phyloP scores from a whole-genome alignment of 805 yeast species.

The Candida takata region DNA sequence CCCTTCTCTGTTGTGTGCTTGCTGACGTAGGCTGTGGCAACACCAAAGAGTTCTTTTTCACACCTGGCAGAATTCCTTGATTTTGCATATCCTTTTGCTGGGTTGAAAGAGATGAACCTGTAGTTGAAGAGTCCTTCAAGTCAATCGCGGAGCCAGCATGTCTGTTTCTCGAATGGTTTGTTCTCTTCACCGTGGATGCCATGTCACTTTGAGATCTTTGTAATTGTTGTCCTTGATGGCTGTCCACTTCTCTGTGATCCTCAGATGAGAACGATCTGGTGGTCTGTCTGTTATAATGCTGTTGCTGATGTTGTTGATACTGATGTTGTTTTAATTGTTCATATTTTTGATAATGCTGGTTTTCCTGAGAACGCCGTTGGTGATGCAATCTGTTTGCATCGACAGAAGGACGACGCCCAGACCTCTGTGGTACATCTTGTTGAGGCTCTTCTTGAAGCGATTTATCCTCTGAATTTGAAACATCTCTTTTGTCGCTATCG shows the following conservation, averaged over 20 bases:
- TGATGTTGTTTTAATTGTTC: slow-evolving; percentile 7
- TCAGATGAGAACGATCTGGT: not conserved
- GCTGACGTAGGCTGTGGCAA: slow-evolving; percentile 1
- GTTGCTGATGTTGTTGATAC: slow-evolving; percentile 1
- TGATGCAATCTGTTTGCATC: not conserved
- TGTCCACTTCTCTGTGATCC: not conserved
- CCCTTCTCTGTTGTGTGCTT: slow-evolving; percentile 5
- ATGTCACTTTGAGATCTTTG: slow-evolving; percentile 15
- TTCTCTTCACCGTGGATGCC: slow-evolving; percentile 5
- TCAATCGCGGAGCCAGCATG: slow-evolving; percentile 24
- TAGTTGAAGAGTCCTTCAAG: slow-evolving; percentile 5
- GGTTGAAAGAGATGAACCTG: slow-evolving; percentile 2
- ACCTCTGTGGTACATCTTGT: too few relatives aligned
- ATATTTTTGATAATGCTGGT: slow-evolving; percentile 1
- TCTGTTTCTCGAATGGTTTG: slow-evolving; percentile 31
- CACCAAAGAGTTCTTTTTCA: not conserved
- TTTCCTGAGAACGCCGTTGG: too few relatives aligned
- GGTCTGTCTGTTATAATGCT: not conserved
- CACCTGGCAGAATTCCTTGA: not conserved
- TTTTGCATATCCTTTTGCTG: not conserved
- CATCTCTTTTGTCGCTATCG: not conserved
- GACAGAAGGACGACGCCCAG: not conserved
- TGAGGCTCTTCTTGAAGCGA: not conserved
- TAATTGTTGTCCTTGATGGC: not conserved
- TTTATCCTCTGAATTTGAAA: not conserved